A percentile compares a stretch with the other conserved stretches of the same genome.
Conservation (phyloP, 371 early-diverging fungal genomes). For the Mortierella sp. region DNA sequence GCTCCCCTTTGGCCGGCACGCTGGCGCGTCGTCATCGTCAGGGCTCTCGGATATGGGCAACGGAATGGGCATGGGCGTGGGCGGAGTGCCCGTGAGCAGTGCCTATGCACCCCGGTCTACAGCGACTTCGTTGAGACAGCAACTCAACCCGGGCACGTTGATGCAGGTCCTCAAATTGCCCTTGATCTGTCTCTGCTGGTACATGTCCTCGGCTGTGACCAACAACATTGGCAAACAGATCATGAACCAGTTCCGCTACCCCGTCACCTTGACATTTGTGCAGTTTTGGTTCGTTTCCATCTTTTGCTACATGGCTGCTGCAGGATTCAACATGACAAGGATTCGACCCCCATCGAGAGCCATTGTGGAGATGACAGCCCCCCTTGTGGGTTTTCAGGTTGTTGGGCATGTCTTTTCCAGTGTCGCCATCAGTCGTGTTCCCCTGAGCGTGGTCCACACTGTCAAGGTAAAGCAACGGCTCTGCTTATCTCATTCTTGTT, state of each 20-base stretch:
- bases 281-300: conserved; percentile 83
- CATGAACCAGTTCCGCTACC: conserved; percentile 78
- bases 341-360: conserved; percentile 67
- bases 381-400: conserved; percentile 83
- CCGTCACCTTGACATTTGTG: conserved; percentile 84
- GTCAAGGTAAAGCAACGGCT: conserved; percentile 76
- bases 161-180: conserved; percentile 57
- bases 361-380: conserved; percentile 75
- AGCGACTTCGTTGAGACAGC: conserved; percentile 3
- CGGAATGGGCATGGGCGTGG: background rate
- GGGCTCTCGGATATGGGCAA: background rate
- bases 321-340: conserved; percentile 59
- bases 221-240: conserved; percentile 89
- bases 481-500: background rate
- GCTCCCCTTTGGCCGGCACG: conserved; percentile 14
- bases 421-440: conserved; percentile 82
- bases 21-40: conserved; percentile 1
- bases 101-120: conserved; percentile 39
- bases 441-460: conserved; percentile 91
- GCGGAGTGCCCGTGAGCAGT: conserved; percentile 16
- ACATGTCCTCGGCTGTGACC: conserved; percentile 83
- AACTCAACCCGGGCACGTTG: conserved; percentile 14
- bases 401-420: conserved; percentile 87
- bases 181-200: conserved; percentile 81
- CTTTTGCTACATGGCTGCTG: conserved; percentile 67